These are phyloP conservation scores for Auriscalpium microsporum DNA, from an alignment of 768 basidiomycete genomes.

Conservation along the genomic window DNA sequence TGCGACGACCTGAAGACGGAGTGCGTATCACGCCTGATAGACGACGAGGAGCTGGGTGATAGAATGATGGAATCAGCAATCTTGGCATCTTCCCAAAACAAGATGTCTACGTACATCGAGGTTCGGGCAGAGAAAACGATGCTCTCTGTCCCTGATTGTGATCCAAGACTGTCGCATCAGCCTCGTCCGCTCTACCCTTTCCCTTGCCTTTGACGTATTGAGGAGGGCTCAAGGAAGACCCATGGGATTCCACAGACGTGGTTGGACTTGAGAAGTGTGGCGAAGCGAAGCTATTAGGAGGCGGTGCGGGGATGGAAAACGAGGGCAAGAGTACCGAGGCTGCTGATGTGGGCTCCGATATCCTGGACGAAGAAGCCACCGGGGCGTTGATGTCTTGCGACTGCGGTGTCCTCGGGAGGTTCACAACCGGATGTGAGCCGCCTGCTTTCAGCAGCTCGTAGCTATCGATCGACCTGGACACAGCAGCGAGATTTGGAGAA, in stretches of 20 bases:
- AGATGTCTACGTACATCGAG: constrained; percentile 20
- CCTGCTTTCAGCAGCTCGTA: neutral
- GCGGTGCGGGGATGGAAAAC: neutral
- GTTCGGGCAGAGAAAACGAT: constrained; percentile 57
- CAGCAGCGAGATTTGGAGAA: neutral
- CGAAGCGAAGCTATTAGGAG: neutral
- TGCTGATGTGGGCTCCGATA: too few species aligned
- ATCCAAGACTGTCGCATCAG: constrained; percentile 63
- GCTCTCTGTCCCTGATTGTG: constrained; percentile 40
- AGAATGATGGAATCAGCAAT: constrained; percentile 11
- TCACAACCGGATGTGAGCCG: neutral
- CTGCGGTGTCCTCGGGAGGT: neutral
- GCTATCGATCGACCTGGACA: neutral
- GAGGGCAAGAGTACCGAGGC: neutral
- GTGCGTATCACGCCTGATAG: constrained; percentile 40
- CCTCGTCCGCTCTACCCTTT: constrained; percentile 69
- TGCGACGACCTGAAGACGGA: constrained; percentile 66
- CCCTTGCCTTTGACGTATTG: constrained; percentile 36
- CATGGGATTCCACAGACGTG: neutral
- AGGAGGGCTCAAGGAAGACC: constrained; percentile 10
- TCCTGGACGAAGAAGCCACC: neutral
- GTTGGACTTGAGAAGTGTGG: neutral
- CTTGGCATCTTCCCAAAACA: neutral
- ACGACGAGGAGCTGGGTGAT: constrained; percentile 19
- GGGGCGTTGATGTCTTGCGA: neutral